Evolutionary conservation across 2,329 filamentous ascomycete genomes (phyloP), one percentile per base, ranked within the genome.

Genomic region (Neofusicoccum parvum): DNA sequence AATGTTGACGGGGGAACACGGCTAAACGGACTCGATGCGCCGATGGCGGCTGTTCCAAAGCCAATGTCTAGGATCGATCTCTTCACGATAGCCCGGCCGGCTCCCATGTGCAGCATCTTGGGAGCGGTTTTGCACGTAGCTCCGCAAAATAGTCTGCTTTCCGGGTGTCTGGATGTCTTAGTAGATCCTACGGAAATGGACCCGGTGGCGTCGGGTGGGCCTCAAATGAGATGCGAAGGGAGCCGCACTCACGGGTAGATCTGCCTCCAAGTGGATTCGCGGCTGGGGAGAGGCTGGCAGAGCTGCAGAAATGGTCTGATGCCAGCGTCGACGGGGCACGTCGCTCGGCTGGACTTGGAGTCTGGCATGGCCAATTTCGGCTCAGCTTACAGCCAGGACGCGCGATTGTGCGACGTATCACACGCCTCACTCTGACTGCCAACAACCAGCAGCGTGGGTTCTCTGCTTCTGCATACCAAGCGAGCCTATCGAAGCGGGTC

Each of bases 241-340:
- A 60, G 56, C 41, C 56, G 27, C 56, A 60, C 56, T 9, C 4
- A 11, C 56, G 56, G 43, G 56, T 37, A 48, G 56, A 60, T 60
- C 43, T 46, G 27, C 10, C 39, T n/a, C 15, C 34, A 59, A 60
- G 27, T 17, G 56, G 43, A 48, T 60, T 48, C 41, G 43, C 43
- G 56, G 32, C 56, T 43, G 54, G 50, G 43, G 56, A 60, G 41
- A 45, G 53, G 39, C 11, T 58, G 53, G 53, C 34, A 32, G 20
- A 59, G 56, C 56, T 60, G 56, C 56, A 60, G 37, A 48, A 23
- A 60, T 60, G 56, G 56, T 36, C 41, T 60, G 56, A 60, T 60
- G 56, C 32, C 11, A 20, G 32, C 41, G 6, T 36, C 43, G 32
- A 45, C n/a, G 56, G 45, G 23, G 23, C 27, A 43, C 37, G 53